These are phyloP conservation scores for Fusarium albidum DNA, from an alignment of 2,329 filamentous ascomycete species.

Conservation along the genomic window DNA sequence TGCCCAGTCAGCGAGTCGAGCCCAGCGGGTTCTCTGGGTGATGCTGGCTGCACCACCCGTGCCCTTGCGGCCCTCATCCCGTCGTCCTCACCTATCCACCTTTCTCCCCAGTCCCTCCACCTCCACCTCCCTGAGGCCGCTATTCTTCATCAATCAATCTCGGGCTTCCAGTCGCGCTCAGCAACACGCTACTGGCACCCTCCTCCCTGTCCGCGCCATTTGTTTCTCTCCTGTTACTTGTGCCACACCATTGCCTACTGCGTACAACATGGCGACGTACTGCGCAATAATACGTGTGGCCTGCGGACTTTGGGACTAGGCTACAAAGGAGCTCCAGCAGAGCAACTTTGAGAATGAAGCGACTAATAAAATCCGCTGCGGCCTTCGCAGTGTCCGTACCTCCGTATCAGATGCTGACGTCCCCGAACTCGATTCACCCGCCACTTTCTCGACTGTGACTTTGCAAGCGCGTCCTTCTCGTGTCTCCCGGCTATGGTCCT, in stretches of 20 bases:
- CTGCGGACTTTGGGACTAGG: background rate
- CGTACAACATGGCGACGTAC: conserved; percentile 20
- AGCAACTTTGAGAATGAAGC: conserved; percentile 5
- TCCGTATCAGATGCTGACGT: conserved; percentile 5
- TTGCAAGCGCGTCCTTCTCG: conserved; percentile 5
- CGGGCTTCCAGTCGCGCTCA: conserved; percentile 33
- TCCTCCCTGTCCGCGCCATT: conserved; percentile 33
- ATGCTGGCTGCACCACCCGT: conserved; percentile 28
- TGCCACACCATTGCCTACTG: conserved; percentile 35
- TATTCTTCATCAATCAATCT: conserved; percentile 40
- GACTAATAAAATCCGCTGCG: conserved; percentile 1
- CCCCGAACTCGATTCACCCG: conserved; percentile 7
- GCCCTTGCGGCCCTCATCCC: conserved; percentile 9
- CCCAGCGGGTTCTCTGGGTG: conserved; percentile 21
- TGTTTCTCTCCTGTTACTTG: conserved; percentile 31
- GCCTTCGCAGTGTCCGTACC: background rate
- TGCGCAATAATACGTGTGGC: background rate
- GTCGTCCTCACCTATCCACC: conserved; percentile 15
- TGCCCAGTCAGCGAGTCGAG: conserved; percentile 31
- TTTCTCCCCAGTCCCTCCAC: conserved; percentile 24
- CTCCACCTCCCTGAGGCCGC: conserved; percentile 37
- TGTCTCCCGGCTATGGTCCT: conserved; percentile 17
- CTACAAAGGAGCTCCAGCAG: conserved; percentile 4
- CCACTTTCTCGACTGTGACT: conserved; percentile 15
- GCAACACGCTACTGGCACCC: conserved; percentile 36